Percentiles rank a stretch among this genome's conserved stretches.
phyloP scores from a whole-genome alignment of 164 flowering plant genomes.

The Buxus sempervirens region DNA sequence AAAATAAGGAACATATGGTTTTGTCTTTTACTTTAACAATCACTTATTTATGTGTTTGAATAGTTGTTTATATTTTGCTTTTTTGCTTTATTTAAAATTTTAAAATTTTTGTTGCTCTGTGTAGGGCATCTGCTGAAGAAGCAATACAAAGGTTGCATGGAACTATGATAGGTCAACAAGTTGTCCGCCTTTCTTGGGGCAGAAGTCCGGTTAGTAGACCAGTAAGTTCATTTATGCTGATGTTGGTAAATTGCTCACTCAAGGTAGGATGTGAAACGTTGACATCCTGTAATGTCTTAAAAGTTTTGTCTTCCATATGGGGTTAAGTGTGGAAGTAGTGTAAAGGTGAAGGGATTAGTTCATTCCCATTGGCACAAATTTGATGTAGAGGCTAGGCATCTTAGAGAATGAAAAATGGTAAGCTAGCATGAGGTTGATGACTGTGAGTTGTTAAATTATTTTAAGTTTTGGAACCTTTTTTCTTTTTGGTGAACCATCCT shows the following conservation, averaged over 20 bases:
- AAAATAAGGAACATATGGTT: background rate
- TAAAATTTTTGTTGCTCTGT: background rate
- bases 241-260: background rate
- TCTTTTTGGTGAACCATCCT: background rate
- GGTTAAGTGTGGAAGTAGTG: no score
- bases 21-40: background rate
- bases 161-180: constrained; percentile 77
- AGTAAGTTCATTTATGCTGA: constrained; percentile 28
- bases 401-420: no score
- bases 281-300: no score
- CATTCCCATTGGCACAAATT: no score
- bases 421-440: no score
- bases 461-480: no score
- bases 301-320: no score
- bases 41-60: background rate
- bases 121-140: constrained; percentile 91
- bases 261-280: background rate
- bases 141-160: constrained; percentile 92
- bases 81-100: background rate
- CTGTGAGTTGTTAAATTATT: no score
- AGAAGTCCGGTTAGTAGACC: constrained; percentile 63
- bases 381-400: no score
- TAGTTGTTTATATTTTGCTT: background rate
- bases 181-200: constrained; percentile 94
- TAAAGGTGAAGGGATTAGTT: no score